These are phyloP conservation scores for Prosopis cineraria DNA, from an alignment of 306 rosid genomes.

Conservation along the genomic window DNA sequence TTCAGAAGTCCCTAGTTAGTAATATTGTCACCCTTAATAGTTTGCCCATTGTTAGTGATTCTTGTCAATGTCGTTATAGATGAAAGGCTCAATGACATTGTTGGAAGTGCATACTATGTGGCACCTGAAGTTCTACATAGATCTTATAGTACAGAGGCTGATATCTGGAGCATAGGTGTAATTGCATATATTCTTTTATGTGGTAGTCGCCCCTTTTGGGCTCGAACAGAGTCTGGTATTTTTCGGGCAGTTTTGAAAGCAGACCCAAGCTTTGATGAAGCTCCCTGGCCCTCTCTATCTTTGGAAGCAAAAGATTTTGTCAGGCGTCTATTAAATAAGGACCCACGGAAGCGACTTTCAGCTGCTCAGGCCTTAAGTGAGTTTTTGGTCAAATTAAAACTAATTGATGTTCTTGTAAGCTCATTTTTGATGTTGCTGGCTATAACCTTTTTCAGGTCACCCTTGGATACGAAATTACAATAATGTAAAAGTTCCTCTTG, in stretches of 20 bases:
- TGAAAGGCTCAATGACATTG: conserved; percentile 97
- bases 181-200: conserved; percentile 97
- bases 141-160: conserved; percentile 93
- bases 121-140: conserved; percentile 99
- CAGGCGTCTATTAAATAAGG: conserved; percentile 85
- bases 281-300: conserved; percentile 93
- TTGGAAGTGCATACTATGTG: conserved; percentile 98
- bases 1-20: conserved; percentile 32
- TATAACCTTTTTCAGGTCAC: conserved; percentile 79
- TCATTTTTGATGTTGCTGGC: conserved; percentile 27
- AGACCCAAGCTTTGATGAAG: conserved; percentile 92
- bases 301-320: conserved; percentile 92
- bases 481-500: conserved; percentile 76
- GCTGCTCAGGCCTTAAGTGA: conserved; percentile 96
- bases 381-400: conserved; percentile 36
- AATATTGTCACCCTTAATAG: conserved; percentile 22
- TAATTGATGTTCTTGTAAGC: conserved; percentile 29
- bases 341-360: conserved; percentile 91
- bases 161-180: conserved; percentile 97
- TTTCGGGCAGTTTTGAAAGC: conserved; percentile 95
- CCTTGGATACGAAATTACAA: conserved; percentile 85
- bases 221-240: conserved; percentile 95
- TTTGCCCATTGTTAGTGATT: conserved; percentile 34
- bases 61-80: conserved; percentile 51
- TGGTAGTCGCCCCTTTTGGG: conserved; percentile 99